Conservation (phyloP, 305 asterid species). For the Vinca major region DNA sequence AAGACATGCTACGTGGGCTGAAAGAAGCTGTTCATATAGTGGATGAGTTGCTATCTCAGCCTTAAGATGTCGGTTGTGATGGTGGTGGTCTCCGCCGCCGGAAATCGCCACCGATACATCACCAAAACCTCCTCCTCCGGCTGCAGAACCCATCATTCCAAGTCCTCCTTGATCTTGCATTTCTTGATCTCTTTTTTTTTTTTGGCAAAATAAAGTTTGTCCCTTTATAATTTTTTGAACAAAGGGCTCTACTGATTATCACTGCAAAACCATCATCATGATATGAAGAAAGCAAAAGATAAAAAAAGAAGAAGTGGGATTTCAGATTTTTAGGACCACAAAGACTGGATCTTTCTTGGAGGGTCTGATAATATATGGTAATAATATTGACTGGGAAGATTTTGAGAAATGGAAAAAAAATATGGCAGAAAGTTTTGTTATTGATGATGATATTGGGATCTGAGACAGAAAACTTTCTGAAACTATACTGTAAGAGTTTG, state of each 20-base stretch:
- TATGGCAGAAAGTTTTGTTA: conserved; percentile 19
- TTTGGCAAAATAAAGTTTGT: not conserved
- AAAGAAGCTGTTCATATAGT: conserved; percentile 67
- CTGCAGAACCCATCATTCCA: conserved; percentile 38
- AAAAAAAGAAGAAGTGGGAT: conserved; percentile 10
- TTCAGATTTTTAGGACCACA: conserved; percentile 21
- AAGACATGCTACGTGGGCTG: conserved; percentile 93
- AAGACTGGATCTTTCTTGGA: not conserved
- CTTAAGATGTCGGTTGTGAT: conserved; percentile 47
- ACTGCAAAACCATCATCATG: conserved; percentile 5
- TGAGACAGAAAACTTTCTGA: conserved; percentile 55
- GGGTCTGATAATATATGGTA: not conserved
- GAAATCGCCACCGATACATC: conserved; percentile 36
- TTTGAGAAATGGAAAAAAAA: conserved; percentile 7
- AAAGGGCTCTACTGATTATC: not conserved
- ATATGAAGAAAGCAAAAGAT: conserved; percentile 18
- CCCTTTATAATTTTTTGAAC: not conserved
- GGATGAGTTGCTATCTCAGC: conserved; percentile 93
- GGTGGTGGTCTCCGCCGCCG: conserved; percentile 40
- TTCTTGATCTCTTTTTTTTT: not conserved
- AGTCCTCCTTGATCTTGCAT: conserved; percentile 57
- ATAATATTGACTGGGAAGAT: conserved; percentile 8
- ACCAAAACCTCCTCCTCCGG: conserved; percentile 24
- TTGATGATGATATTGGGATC: conserved; percentile 42
- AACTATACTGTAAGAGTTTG: conserved; percentile 30